Evolutionary conservation across 192 early-diverging fungal species (phyloP), one percentile per base, ranked within the genome.

Genomic region (Phlyctochytrium arcticum): DNA sequence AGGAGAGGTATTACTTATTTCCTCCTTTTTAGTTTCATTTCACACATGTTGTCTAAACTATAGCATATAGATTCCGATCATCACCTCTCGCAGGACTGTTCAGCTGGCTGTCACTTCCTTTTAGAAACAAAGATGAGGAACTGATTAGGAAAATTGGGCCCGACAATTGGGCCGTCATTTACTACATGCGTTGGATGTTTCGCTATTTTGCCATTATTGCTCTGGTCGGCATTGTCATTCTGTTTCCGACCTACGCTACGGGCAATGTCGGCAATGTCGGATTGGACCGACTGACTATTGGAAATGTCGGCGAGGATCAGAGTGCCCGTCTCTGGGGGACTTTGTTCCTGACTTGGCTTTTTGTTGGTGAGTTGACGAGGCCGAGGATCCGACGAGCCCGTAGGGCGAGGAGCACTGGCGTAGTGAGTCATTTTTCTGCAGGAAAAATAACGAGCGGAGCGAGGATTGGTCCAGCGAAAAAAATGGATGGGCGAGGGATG

Each of bases 241-340:
- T 68, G 57, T 49, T 58, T 0, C 65, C 65, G 2, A 35, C 46
- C 19, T 60, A 68, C 57, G 57, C 24, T 6, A 68, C 65, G 12
- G 65, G 65, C n/a, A 36, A 47, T 27, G 44, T n/a, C 3, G 34
- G 48, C 17, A 51, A 32, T 10, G 36, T 4, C 12, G 65, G 57
- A 17, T 53, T 68, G 44, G 59, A 60, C 57, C 31, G 6, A 12
- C 2, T 68, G n/a, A 19, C 26, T 3, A 60, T 68, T 31, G 65
- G 46, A 7, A 68, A 68, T 36, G 57, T 68, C 3, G 65, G 47
- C 1, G 31, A 60, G 3, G 57, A 59, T 19, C 64, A 66, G 30
- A 50, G 21, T 17, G 15, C 23, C 3, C 27, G 65, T 26, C 39
- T 68, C 1, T 68, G 65, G 65, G 42, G 51, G 6, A 60, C 44